Conservation (phyloP, 2,329 filamentous ascomycete genomes). For the Nakataea oryzae region DNA sequence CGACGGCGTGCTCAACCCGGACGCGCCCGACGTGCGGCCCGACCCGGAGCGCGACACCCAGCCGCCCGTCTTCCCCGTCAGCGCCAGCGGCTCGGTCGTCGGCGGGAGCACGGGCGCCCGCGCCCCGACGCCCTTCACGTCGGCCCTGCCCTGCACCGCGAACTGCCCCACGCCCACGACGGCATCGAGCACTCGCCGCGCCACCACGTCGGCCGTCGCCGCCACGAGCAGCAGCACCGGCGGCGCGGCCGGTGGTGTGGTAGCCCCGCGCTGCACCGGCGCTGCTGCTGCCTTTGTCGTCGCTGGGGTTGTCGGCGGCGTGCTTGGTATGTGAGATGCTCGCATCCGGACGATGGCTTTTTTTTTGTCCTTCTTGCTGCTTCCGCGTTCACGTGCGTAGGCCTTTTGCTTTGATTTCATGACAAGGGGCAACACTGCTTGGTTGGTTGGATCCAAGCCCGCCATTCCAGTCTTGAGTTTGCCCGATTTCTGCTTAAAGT, state of each 20-base stretch:
- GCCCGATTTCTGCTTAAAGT: neutral
- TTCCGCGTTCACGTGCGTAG: no score
- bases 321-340: neutral
- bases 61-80: slow-evolving; percentile 18
- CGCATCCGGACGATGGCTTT: neutral
- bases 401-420: no score
- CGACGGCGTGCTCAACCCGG: slow-evolving; percentile 39
- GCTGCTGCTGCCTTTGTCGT: neutral
- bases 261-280: neutral
- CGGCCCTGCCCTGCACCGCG: slow-evolving; percentile 28
- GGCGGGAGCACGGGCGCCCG: slow-evolving; percentile 3
- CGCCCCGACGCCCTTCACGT: slow-evolving; percentile 23
- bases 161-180: slow-evolving; percentile 24
- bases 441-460: no score
- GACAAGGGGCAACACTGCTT: no score
- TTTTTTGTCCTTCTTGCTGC: no score
- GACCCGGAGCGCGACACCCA: slow-evolving; percentile 24
- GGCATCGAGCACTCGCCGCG: neutral
- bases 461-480: no score
- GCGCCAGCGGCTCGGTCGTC: slow-evolving; percentile 3
- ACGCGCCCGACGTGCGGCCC: slow-evolving; percentile 21
- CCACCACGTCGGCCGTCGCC: slow-evolving; percentile 2
- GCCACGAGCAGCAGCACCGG: neutral
- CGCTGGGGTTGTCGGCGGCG: neutral
- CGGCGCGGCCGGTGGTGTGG: neutral